Conservation (phyloP, 208 protist species). For the Acanthamoeba sp. region DNA sequence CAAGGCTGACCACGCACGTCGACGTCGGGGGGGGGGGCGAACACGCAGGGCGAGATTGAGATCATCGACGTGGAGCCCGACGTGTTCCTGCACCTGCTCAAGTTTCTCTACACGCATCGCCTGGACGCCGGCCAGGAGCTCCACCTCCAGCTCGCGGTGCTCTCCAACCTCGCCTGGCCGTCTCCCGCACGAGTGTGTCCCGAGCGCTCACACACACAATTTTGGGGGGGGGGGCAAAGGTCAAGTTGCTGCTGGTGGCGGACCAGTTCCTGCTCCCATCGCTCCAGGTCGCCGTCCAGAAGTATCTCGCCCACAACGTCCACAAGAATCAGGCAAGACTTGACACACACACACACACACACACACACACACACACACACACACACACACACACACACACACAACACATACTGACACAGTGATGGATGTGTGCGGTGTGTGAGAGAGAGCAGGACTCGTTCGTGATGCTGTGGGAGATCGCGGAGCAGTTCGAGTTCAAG, state of each 20-base stretch:
- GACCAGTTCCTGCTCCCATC: constrained; percentile 40
- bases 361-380: not conserved
- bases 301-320: constrained; percentile 40
- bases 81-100: constrained; percentile 29
- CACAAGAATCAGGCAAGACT: not conserved
- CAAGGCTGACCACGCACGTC: not conserved
- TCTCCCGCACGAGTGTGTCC: too few species aligned
- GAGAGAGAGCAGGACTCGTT: not conserved
- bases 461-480: constrained; percentile 33
- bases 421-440: not conserved
- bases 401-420: not conserved
- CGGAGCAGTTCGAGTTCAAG: constrained; percentile 23
- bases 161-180: too few species aligned
- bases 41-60: not conserved
- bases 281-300: not conserved
- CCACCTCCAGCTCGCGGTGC: not conserved
- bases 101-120: constrained; percentile 61
- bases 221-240: too few species aligned
- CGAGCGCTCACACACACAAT: too few species aligned
- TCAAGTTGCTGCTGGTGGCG: constrained; percentile 51
- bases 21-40: too few species aligned
- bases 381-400: not conserved
- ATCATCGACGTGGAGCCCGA: constrained; percentile 48
- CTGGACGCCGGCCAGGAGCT: not conserved
- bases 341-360: not conserved